These are phyloP conservation scores for Colletotrichum siamense DNA, from an alignment of 2,329 filamentous ascomycete genomes.

Conservation along the genomic window DNA sequence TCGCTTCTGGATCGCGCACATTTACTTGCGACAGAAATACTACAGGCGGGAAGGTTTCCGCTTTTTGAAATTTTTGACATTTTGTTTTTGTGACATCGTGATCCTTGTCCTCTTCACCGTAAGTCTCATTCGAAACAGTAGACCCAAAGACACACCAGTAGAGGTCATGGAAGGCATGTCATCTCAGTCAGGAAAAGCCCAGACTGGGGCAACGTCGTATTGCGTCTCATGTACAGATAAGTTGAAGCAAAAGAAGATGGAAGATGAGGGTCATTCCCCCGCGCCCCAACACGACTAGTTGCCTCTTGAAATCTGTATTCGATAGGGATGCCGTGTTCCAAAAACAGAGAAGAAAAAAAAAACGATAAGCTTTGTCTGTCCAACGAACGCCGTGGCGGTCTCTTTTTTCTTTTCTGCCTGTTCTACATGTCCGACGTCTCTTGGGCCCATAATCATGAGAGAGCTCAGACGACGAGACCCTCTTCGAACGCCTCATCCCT, in stretches of 20 bases:
- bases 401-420: not conserved
- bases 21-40: not conserved
- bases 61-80: not conserved
- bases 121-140: not conserved
- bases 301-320: not conserved
- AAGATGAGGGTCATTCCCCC: not conserved
- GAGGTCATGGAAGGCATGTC: not conserved
- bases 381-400: slow-evolving; percentile 1
- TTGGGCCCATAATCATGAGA: not conserved
- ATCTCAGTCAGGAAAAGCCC: not conserved
- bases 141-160: not conserved
- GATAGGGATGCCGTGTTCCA: not conserved
- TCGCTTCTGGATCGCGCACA: not conserved
- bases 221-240: not conserved
- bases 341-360: not conserved
- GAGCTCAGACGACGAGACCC: slow-evolving; percentile 41
- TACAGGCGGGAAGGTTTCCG: not conserved
- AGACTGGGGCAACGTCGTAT: not conserved
- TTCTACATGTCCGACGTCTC: not conserved
- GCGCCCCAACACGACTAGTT: not conserved
- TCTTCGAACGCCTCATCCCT: slow-evolving; percentile 59
- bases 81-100: not conserved
- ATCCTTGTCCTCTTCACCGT: not conserved
- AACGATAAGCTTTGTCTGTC: slow-evolving; percentile 2
- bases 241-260: not conserved